These are phyloP conservation scores for Daphne laureola DNA, from an alignment of 441 rosid genomes.

Conservation along the genomic window DNA sequence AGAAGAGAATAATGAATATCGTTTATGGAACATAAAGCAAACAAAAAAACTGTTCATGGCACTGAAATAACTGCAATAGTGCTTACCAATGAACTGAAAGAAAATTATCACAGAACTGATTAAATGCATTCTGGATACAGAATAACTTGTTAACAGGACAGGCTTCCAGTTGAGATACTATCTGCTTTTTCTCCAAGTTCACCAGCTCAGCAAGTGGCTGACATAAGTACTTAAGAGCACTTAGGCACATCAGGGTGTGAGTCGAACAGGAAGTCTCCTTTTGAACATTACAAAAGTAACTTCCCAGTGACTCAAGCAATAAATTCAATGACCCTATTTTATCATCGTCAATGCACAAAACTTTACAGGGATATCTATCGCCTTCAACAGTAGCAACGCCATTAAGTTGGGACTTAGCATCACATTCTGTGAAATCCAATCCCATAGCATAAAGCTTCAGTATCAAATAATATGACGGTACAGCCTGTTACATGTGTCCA, in stretches of 20 bases:
- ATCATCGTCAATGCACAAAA: slow-evolving; percentile 38
- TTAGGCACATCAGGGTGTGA: slow-evolving; percentile 37
- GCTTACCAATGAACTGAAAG: slow-evolving; percentile 41
- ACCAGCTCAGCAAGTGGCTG: slow-evolving; percentile 71
- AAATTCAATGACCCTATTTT: slow-evolving; percentile 34
- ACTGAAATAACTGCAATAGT: neutral
- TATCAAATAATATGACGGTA: slow-evolving; percentile 40
- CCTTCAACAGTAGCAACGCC: slow-evolving; percentile 25
- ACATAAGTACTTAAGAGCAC: slow-evolving; percentile 71
- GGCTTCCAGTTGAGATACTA: slow-evolving; percentile 39
- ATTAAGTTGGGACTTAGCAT: slow-evolving; percentile 25
- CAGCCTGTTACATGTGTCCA: slow-evolving; percentile 44
- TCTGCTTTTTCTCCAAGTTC: slow-evolving; percentile 45
- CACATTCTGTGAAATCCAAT: slow-evolving; percentile 30
- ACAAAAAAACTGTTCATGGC: neutral
- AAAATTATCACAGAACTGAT: slow-evolving; percentile 46
- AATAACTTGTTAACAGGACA: slow-evolving; percentile 31
- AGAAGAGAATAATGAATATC: too few relatives aligned
- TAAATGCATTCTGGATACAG: slow-evolving; percentile 49
- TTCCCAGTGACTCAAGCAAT: slow-evolving; percentile 32
- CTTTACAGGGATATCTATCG: slow-evolving; percentile 31
- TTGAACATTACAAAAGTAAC: slow-evolving; percentile 30
- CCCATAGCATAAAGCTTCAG: slow-evolving; percentile 69
- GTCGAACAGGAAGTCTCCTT: slow-evolving; percentile 20
- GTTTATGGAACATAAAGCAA: slow-evolving; percentile 1